phyloP scores from a whole-genome alignment of 306 rosid species.

The Begonia peltatifolia region DNA sequence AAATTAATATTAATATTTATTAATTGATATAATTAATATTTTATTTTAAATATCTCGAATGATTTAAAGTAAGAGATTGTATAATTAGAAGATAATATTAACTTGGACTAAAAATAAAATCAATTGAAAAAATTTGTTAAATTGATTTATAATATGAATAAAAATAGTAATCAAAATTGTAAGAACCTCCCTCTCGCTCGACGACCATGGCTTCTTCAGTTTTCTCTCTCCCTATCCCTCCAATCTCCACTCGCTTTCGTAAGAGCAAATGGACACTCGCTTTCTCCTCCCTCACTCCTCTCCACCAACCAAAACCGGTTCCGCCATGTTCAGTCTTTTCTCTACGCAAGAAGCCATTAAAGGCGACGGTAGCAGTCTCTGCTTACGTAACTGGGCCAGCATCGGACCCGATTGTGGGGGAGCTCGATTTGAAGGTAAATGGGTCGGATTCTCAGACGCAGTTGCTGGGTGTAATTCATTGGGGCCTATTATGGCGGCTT shows the following conservation, averaged over 20 bases:
- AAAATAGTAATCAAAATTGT: no score
- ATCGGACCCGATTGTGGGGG: constrained; percentile 49
- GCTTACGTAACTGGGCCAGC: constrained; percentile 74
- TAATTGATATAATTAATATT: no score
- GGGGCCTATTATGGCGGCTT: constrained; percentile 49
- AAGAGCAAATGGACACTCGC: constrained; percentile 12
- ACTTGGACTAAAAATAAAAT: no score
- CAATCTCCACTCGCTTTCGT: constrained; percentile 10
- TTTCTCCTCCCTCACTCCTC: constrained; percentile 6
- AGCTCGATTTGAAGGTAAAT: constrained; percentile 29
- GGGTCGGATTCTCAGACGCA: constrained; percentile 13
- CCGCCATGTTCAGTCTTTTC: constrained; percentile 15
- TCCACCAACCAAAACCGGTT: constrained; percentile 10
- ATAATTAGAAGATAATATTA: no score
- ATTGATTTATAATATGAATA: no score
- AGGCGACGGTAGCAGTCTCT: constrained; percentile 8
- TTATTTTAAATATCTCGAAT: no score
- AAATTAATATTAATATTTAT: no score
- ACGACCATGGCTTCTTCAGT: constrained; percentile 25
- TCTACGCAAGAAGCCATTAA: constrained; percentile 1
- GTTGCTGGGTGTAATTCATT: constrained; percentile 22
- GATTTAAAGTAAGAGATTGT: no score
- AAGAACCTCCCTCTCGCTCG: not conserved
- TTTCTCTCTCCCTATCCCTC: constrained; percentile 14
- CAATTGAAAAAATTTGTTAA: no score